Conservation (phyloP, 192 early-diverging fungal species). For the Ambispora gerdemannii region DNA sequence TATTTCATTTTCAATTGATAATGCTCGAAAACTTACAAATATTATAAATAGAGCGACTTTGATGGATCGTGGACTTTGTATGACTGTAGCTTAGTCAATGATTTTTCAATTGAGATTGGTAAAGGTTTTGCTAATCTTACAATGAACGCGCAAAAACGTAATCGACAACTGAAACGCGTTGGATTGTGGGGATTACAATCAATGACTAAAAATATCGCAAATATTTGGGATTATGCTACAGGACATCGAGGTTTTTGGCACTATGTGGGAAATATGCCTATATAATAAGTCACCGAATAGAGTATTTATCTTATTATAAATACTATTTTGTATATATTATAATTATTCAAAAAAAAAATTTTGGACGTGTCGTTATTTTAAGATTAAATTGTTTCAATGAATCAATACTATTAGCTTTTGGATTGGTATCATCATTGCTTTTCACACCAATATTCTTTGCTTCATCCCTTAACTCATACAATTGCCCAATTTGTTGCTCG, state of each 20-base stretch:
- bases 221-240: constrained; percentile 68
- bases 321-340: not conserved
- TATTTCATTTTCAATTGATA: too few species aligned
- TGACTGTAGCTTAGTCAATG: constrained; percentile 71
- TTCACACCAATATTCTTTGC: constrained; percentile 34
- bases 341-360: not conserved
- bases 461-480: constrained; percentile 52
- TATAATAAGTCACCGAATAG: too few species aligned
- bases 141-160: constrained; percentile 77
- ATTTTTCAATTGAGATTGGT: constrained; percentile 78
- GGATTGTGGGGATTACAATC: constrained; percentile 86
- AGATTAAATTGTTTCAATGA: constrained; percentile 32
- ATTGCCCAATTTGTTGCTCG: constrained; percentile 57
- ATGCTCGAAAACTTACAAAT: not conserved
- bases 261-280: constrained; percentile 46
- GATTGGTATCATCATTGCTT: constrained; percentile 26
- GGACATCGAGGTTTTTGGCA: constrained; percentile 72
- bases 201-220: constrained; percentile 66
- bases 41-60: constrained; percentile 64
- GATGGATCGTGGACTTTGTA: constrained; percentile 92
- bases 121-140: constrained; percentile 76
- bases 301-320: not conserved
- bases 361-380: not conserved
- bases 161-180: constrained; percentile 77
- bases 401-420: constrained; percentile 34